A percentile compares a stretch with the other conserved stretches of the same genome.
phyloP scores from a whole-genome alignment of 495 filamentous ascomycete species.

The Penicillium psychrofluorescens region DNA sequence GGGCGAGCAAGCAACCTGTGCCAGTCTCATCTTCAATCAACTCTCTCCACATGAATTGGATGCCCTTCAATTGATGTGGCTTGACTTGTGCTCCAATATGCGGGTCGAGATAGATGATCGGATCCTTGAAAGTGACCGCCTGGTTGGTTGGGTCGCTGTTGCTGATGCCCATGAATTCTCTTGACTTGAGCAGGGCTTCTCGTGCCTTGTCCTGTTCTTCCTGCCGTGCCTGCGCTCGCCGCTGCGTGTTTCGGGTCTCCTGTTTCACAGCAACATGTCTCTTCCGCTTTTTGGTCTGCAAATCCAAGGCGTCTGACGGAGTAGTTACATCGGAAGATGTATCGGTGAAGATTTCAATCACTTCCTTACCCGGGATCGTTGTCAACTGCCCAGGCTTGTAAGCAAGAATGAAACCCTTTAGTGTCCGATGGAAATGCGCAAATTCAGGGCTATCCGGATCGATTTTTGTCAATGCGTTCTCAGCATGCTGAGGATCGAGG shows the following conservation, averaged over 20 bases:
- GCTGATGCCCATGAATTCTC: constrained; percentile 27
- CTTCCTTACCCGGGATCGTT: too few species aligned
- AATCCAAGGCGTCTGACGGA: too few species aligned
- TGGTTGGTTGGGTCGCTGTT: constrained; percentile 40
- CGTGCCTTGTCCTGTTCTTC: constrained; percentile 32
- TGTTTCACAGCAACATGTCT: constrained; percentile 31
- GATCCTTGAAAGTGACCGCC: constrained; percentile 65
- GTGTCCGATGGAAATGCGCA: too few species aligned
- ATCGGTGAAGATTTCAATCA: too few species aligned
- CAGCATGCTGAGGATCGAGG: too few species aligned
- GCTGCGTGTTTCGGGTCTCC: constrained; percentile 39
- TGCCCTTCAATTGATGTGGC: constrained; percentile 58
- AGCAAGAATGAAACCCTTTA: too few species aligned
- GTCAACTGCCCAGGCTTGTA: too few species aligned
- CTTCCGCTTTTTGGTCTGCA: constrained; percentile 37
- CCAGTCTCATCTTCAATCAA: constrained; percentile 50
- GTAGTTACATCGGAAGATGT: too few species aligned
- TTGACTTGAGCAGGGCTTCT: constrained; percentile 12
- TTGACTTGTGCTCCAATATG: constrained; percentile 44
- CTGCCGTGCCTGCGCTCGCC: constrained; percentile 35
- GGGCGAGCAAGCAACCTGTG: constrained; percentile 78
- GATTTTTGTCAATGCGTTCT: too few species aligned
- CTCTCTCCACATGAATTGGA: constrained; percentile 88
- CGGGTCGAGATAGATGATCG: constrained; percentile 46
- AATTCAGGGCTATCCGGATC: too few species aligned